Conservation (phyloP, 2,329 filamentous ascomycete species). For the Bipolaris zeicola region DNA sequence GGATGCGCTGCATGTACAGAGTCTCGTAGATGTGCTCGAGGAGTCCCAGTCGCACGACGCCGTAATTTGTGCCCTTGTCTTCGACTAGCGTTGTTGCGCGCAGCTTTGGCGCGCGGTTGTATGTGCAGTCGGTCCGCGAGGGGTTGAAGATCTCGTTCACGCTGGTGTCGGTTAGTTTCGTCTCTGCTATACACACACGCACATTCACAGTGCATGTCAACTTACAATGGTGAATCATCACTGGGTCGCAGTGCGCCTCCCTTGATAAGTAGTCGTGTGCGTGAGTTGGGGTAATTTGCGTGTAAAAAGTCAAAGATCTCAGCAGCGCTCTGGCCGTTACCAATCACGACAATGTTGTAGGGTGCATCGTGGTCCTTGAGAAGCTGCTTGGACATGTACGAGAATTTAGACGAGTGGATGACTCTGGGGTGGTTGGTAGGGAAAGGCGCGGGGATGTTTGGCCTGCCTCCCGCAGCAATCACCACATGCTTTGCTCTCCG, state of each 20-base stretch:
- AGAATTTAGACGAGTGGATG: constrained; percentile 88
- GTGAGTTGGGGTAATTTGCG: constrained; percentile 77
- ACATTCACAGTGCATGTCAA: constrained; percentile 22
- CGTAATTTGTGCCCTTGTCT: constrained; percentile 89
- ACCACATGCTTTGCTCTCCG: constrained; percentile 71
- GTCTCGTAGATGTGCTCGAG: constrained; percentile 87
- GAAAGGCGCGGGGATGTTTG: constrained; percentile 72
- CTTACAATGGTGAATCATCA: constrained; percentile 94
- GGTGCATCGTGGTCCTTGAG: constrained; percentile 61
- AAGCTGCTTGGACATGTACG: constrained; percentile 65
- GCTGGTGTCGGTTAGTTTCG: constrained; percentile 54
- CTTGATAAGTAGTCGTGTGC: constrained; percentile 79
- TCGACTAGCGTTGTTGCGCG: constrained; percentile 67
- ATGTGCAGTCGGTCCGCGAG: constrained; percentile 78
- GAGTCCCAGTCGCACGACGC: constrained; percentile 87
- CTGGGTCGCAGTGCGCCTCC: constrained; percentile 84
- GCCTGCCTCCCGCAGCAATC: constrained; percentile 69
- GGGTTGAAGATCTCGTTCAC: constrained; percentile 98
- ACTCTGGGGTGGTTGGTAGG: constrained; percentile 73
- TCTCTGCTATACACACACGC: not conserved
- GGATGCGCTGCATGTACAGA: constrained; percentile 83
- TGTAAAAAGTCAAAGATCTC: constrained; percentile 95
- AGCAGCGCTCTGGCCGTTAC: constrained; percentile 88
- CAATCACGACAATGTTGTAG: constrained; percentile 82
- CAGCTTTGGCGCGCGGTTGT: constrained; percentile 66